Evolutionary conservation across 805 yeast species (phyloP), one percentile per base, ranked within the genome.

Genomic region (Metschnikowia proteae): DNA sequence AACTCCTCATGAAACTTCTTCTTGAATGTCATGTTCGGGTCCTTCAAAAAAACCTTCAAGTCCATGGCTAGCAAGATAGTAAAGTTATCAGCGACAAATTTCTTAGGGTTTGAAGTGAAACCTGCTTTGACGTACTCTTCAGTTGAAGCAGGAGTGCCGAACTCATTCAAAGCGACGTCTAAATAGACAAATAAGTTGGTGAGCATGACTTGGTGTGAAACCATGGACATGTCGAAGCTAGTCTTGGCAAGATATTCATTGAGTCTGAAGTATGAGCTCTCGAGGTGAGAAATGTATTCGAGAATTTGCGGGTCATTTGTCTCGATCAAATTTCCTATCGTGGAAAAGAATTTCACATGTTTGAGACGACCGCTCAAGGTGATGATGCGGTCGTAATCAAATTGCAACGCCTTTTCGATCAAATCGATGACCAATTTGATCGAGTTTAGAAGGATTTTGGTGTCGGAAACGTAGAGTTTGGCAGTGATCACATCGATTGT

Each of bases 1-100:
- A 82, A 67, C 55, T 84, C 88, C 60, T 85, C 88, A 46, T 78
- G 80, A 59, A 76, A 82, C 29, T 74, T 65, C 63, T 83, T 84
- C 52, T 78, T 81, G 66, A 84, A 84, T 0, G 83, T 68, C 60
- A 80, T 72, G 59, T 81, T 81, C 13, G 83, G 73, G 54, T 77
- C 80, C 50, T 75, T 76, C 36, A 83, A 64, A 59, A 84, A 82
- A 33, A 74, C 68, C 51, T 75, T 71, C 43, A 83, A 65, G 57
- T 81, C 83, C 64, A 79, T 71, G 2, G 82, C 76, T 41, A 78
- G 74, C 41, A 81, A 67, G 25, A 81, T 63, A 5, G 81, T 62
- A 58, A 74, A 80, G 46, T 75, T 68, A 3, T 70, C 71, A 23
- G 67, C 60, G 3, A 80, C 74, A 50, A 70, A 74, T 27, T 65